These are phyloP conservation scores for Begonia peltatifolia DNA, from an alignment of 306 rosid genomes.

Conservation along the genomic window DNA sequence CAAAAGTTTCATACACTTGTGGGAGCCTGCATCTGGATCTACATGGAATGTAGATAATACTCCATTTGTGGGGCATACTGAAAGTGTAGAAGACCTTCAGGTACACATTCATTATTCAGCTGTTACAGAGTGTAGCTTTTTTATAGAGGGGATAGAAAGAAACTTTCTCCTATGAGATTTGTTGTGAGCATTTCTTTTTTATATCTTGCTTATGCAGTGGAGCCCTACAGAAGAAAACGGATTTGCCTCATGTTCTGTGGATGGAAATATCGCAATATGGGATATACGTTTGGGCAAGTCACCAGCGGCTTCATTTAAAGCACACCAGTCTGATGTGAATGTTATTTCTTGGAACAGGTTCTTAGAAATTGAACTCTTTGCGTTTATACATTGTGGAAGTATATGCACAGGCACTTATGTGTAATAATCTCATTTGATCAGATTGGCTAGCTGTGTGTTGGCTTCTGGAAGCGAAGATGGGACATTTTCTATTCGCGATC, in stretches of 20 bases:
- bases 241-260: conserved; percentile 85
- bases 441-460: conserved; percentile 24
- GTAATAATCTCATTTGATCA: conserved; percentile 7
- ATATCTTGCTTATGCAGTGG: conserved; percentile 49
- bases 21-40: conserved; percentile 74
- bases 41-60: conserved; percentile 62
- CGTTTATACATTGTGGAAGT: too few relatives aligned
- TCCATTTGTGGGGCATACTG: conserved; percentile 64
- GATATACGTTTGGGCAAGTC: conserved; percentile 68
- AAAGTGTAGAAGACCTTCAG: conserved; percentile 90
- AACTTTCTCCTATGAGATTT: not conserved
- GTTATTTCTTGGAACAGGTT: conserved; percentile 97
- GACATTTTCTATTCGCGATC: not conserved
- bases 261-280: conserved; percentile 78
- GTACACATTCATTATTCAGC: conserved; percentile 16
- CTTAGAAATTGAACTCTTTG: not conserved
- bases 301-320: conserved; percentile 40
- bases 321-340: conserved; percentile 88
- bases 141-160: too few relatives aligned
- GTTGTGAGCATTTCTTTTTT: conserved; percentile 2
- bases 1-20: conserved; percentile 49
- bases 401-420: not conserved
- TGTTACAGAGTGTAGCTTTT: too few relatives aligned
- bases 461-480: not conserved
- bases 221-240: conserved; percentile 72